A percentile compares a stretch with the other conserved stretches of the same genome.
These are phyloP conservation scores for Bromus sterilis DNA, from an alignment of 176 grass and related monocot genomes.

Conservation along the genomic window DNA sequence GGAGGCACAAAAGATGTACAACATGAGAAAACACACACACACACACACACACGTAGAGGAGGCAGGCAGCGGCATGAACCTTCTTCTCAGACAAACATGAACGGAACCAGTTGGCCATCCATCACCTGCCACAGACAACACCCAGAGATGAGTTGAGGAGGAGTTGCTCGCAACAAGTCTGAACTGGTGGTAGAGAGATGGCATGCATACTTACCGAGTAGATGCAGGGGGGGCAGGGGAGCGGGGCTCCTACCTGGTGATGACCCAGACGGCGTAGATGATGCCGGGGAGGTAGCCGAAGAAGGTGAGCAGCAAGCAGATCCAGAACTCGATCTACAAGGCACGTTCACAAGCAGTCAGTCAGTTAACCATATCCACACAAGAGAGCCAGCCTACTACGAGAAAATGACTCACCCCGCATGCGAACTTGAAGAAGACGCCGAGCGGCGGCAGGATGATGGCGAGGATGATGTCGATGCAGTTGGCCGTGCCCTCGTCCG, in stretches of 20 bases:
- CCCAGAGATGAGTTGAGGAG: not conserved
- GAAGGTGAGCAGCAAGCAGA: constrained; percentile 74
- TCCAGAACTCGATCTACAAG: constrained; percentile 84
- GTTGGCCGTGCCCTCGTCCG: constrained; percentile 51
- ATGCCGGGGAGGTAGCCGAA: constrained; percentile 81
- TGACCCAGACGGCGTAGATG: constrained; percentile 78
- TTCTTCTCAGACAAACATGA: not conserved
- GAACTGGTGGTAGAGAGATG: too few relatives aligned
- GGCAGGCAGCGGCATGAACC: not conserved
- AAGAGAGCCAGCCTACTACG: too few relatives aligned
- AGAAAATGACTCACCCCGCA: constrained; percentile 53
- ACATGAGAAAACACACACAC: too few relatives aligned
- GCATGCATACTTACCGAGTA: constrained; percentile 13
- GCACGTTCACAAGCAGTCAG: not conserved
- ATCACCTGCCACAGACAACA: constrained; percentile 7
- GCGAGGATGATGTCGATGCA: constrained; percentile 93
- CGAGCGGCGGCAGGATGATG: constrained; percentile 92
- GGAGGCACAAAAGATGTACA: not conserved
- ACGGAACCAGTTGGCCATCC: not conserved
- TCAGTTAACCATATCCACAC: not conserved
- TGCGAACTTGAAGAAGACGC: constrained; percentile 90
- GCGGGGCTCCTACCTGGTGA: constrained; percentile 59
- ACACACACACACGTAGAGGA: not conserved
- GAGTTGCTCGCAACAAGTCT: too few relatives aligned
- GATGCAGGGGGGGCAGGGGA: not conserved